A percentile compares a stretch with the other conserved stretches of the same genome.
phyloP scores from a whole-genome alignment of 1,284 basidiomycete genomes.

The Cystobasidium slooffiae region DNA sequence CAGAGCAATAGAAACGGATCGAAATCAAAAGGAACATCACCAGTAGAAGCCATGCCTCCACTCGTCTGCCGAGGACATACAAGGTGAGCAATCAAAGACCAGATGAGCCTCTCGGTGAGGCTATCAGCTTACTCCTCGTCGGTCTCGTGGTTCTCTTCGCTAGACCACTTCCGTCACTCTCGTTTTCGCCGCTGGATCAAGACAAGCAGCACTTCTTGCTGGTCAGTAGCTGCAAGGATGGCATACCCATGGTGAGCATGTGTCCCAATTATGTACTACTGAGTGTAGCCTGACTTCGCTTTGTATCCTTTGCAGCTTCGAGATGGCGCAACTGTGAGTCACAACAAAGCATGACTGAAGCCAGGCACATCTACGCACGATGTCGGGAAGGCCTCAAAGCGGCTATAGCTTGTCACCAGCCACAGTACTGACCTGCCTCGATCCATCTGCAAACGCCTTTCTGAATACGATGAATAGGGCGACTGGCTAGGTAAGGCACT shows the following conservation, averaged over 20 bases:
- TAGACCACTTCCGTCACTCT: slow-evolving; percentile 49
- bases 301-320: slow-evolving; percentile 10
- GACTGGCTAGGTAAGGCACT: slow-evolving; percentile 29
- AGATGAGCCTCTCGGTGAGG: background rate
- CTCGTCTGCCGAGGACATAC: slow-evolving; percentile 31
- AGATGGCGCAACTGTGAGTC: slow-evolving; percentile 37
- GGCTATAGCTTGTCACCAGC: background rate
- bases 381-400: background rate
- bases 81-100: background rate
- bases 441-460: background rate
- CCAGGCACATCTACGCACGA: background rate
- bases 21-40: too few relatives aligned
- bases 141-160: background rate
- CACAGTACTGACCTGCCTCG: background rate
- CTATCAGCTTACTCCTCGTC: background rate
- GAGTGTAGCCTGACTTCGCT: background rate
- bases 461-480: slow-evolving; percentile 2
- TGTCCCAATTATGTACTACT: background rate
- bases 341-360: background rate
- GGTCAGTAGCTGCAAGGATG: slow-evolving; percentile 94
- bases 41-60: slow-evolving; percentile 10
- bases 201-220: slow-evolving; percentile 78
- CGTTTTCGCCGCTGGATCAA: slow-evolving; percentile 46
- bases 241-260: slow-evolving; percentile 91
- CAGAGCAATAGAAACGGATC: too few relatives aligned